Conservation (phyloP, 1,284 basidiomycete genomes). For the Coniferiporia weirii region DNA sequence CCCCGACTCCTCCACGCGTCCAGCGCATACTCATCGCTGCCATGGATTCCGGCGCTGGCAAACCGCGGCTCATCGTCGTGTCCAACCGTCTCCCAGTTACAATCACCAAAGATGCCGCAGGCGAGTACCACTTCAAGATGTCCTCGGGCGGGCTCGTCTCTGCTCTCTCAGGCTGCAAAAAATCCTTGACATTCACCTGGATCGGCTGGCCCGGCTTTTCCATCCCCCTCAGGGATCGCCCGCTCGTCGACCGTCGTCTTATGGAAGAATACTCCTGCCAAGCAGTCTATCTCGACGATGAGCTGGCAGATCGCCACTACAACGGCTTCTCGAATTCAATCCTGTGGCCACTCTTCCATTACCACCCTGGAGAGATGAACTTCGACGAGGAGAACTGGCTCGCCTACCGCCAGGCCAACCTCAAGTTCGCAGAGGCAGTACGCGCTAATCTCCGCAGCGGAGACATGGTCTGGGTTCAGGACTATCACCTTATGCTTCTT, state of each 20-base stretch:
- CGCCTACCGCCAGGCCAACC: slow-evolving; percentile 95
- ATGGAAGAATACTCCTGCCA: slow-evolving; percentile 95
- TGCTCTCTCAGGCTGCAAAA: slow-evolving; percentile 93
- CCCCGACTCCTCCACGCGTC: slow-evolving; percentile 14
- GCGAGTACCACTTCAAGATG: slow-evolving; percentile 96
- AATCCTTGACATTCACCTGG: slow-evolving; percentile 94
- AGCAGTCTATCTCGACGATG: slow-evolving; percentile 96
- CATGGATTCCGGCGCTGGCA: slow-evolving; percentile 5
- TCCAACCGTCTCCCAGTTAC: slow-evolving; percentile 93
- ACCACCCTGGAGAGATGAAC: slow-evolving; percentile 98
- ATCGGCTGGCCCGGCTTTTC: slow-evolving; percentile 90
- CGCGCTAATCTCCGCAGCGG: slow-evolving; percentile 72
- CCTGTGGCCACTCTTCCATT: slow-evolving; percentile 99
- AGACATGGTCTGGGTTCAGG: slow-evolving; percentile 98
- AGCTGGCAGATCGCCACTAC: slow-evolving; percentile 96
- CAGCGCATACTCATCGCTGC: neutral
- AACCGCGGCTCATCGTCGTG: slow-evolving; percentile 86
- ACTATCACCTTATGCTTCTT: slow-evolving; percentile 96
- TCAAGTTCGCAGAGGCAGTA: slow-evolving; percentile 90
- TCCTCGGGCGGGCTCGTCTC: slow-evolving; percentile 93
- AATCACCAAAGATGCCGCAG: slow-evolving; percentile 80
- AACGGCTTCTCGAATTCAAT: slow-evolving; percentile 99
- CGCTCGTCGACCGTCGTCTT: slow-evolving; percentile 81
- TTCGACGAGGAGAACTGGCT: slow-evolving; percentile 99
- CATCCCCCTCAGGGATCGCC: slow-evolving; percentile 85